Base-by-base conservation (phyloP, 2,329 filamentous ascomycete species). In the Beauveria bassiana region DNA sequence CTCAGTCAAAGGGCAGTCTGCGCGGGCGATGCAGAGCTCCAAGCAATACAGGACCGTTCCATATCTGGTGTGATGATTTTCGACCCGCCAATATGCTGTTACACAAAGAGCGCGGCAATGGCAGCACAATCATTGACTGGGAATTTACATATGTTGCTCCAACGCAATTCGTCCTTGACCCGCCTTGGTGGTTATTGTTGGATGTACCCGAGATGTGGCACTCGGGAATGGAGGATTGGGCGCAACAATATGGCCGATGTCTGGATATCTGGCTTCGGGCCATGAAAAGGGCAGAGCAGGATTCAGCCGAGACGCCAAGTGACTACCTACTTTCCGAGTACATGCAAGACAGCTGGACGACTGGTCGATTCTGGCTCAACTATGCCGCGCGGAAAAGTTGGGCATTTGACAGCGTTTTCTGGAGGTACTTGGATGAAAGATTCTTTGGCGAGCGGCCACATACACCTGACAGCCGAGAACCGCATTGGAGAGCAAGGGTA, bases 131-230 rank as follows among this genome's bases (percentile, higher is more conserved):
- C 22, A 63, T 77, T 24, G 74, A 77, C 62, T 68, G 69, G 31
- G 74, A 76, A 31, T 31, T 31, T 8, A 31, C 9, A 64, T 72
- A 77, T 63, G 63, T 65, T 38, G 69, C 73, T 66, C 74, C 74
- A 1, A 65, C 68, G 5, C 70, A 76, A 59, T 75, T 72, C 61
- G 53, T 68, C 1, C 70, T 71, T 59, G 70, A 73, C 24, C 66
- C 69, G 49, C 72, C 74, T 43, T 74, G 70, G 70, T 76, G 73
- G 74, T 65, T 76, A 7, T 58, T 75, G 42, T 42, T 65, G 2
- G 20, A 53, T 16, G 16, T 40, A 0, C 63, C 66, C 9, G 62
- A 59, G 24, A 46, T 26, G 18, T 64, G 63, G 63, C 62, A 71
- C 22, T 8, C 49, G 1, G 60, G 50, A 0, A 24, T 65, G 14